Evolutionary conservation across 2,329 filamentous ascomycete species (phyloP).

Genomic region (Penicillium sp.): DNA sequence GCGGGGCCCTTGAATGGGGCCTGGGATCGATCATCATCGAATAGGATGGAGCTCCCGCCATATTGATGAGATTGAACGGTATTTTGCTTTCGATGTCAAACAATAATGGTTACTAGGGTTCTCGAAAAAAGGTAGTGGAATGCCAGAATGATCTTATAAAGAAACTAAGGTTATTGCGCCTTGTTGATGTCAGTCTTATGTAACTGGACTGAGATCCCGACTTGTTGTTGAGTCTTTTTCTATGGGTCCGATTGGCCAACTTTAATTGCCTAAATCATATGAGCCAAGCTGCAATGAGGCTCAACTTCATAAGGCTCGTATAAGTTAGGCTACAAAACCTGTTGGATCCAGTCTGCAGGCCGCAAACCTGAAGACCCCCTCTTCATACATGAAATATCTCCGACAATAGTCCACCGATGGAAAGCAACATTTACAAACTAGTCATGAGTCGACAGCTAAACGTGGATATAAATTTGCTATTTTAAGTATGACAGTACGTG

Average conservation of each 20-base stretch:
- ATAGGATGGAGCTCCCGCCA: conserved; percentile 9
- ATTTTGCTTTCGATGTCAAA: background rate
- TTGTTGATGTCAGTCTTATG: conserved; percentile 29
- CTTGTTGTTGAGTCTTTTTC: background rate
- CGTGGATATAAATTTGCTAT: background rate
- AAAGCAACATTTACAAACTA: too few species aligned
- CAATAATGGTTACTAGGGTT: background rate
- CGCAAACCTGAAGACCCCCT: too few species aligned
- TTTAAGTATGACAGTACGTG: background rate
- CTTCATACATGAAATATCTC: too few species aligned
- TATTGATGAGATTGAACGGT: background rate
- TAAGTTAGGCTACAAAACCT: background rate
- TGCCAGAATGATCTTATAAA: background rate
- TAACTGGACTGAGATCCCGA: conserved; percentile 10
- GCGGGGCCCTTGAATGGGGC: conserved; percentile 8
- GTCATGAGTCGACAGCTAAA: background rate
- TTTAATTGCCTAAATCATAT: background rate
- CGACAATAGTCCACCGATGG: too few species aligned
- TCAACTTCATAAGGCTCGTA: background rate
- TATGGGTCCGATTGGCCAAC: background rate
- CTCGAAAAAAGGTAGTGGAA: background rate
- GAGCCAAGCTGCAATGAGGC: background rate
- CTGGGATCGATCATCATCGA: conserved; percentile 11
- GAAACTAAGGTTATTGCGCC: background rate
- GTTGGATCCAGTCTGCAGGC: too few species aligned